Conservation (phyloP, 768 basidiomycete species). For the Mycena crocata region DNA sequence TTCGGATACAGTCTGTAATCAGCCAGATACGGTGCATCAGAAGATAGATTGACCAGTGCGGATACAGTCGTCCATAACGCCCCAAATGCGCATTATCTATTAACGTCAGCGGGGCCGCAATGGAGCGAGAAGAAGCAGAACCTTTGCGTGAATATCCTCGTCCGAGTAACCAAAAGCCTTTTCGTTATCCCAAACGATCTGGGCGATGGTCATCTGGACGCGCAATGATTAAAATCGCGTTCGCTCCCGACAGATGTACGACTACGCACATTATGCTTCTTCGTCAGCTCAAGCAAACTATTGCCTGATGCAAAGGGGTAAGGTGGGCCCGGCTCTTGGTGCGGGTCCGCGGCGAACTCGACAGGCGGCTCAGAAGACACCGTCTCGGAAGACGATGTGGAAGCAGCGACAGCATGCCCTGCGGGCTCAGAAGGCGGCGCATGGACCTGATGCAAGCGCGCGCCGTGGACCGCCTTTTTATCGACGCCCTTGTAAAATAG, state of each 20-base stretch:
- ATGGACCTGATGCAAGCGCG: conserved; percentile 78
- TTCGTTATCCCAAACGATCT: conserved; percentile 95
- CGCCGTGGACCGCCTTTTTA: conserved; percentile 82
- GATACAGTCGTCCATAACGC: conserved; percentile 94
- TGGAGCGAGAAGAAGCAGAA: conserved; percentile 37
- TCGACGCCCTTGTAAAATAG: conserved; percentile 94
- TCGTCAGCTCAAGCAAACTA: conserved; percentile 78
- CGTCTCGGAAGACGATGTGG: conserved; percentile 25
- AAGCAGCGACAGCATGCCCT: conserved; percentile 30
- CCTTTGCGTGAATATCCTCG: conserved; percentile 81
- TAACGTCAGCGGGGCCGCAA: conserved; percentile 1
- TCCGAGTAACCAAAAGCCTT: conserved; percentile 81
- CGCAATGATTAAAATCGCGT: conserved; percentile 23
- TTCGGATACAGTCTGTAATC: no score
- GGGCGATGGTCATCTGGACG: conserved; percentile 88
- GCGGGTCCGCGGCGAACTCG: conserved; percentile 12
- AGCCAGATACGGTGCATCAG: no score
- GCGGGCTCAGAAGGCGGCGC: conserved; percentile 53
- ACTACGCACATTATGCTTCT: conserved; percentile 80
- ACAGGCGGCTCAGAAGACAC: not conserved
- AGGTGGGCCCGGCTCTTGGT: conserved; percentile 46
- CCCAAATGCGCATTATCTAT: conserved; percentile 84
- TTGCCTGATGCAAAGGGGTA: conserved; percentile 87
- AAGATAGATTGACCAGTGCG: conserved; percentile 43
- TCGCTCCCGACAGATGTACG: not conserved